These are phyloP conservation scores for Wallacemonas sp. DNA, from an alignment of 208 protist genomes.

Conservation along the genomic window DNA sequence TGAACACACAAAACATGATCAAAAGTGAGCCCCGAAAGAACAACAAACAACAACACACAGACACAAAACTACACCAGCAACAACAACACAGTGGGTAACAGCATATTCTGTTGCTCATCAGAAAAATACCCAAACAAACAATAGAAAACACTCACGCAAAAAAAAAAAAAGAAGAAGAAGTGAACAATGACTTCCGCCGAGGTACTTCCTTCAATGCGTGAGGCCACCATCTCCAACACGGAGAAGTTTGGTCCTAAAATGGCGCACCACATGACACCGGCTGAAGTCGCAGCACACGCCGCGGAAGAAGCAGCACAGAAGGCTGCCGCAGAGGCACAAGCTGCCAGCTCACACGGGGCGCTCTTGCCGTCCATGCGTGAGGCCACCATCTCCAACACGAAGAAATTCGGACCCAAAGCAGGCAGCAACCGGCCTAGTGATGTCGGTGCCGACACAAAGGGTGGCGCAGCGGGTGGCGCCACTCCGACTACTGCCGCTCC, in stretches of 20 bases:
- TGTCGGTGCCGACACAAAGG: background rate
- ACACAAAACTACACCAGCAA: background rate
- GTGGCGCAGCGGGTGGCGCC: background rate
- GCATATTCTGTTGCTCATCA: no score
- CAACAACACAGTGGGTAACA: no score
- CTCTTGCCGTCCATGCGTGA: slow-evolving; percentile 15
- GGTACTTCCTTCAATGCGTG: slow-evolving; percentile 16
- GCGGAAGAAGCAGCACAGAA: slow-evolving; percentile 5
- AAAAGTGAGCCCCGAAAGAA: no score
- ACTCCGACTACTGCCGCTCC: background rate
- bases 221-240: slow-evolving; percentile 21
- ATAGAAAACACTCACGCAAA: background rate
- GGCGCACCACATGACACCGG: slow-evolving; percentile 12
- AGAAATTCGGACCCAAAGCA: slow-evolving; percentile 13
- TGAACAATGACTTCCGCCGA: background rate
- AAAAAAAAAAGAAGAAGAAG: background rate
- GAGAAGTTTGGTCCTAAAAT: slow-evolving; percentile 20
- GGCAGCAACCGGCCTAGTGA: slow-evolving; percentile 11
- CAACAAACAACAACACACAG: background rate
- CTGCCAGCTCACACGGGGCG: background rate
- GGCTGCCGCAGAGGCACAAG: background rate
- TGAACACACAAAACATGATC: no score
- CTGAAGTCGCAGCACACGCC: slow-evolving; percentile 3
- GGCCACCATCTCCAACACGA: slow-evolving; percentile 21
- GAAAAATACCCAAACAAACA: slow-evolving; percentile 3